Conservation (phyloP, 2,329 filamentous ascomycete species). For the Aspergillus sp. region DNA sequence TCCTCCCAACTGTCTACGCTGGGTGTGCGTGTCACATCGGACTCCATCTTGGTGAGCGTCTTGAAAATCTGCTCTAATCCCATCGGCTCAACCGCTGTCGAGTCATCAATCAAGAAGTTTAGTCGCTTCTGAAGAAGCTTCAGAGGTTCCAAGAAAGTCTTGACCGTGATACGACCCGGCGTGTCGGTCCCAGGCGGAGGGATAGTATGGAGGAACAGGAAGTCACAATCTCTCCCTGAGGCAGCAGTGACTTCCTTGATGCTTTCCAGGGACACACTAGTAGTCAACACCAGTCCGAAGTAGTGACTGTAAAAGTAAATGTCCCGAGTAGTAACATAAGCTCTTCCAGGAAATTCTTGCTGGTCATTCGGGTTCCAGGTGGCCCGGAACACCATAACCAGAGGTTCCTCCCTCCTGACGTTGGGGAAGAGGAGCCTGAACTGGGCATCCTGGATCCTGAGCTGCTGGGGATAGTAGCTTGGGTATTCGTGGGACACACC, state of each 20-base stretch:
- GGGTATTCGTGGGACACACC: conserved; percentile 59
- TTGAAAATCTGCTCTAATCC: conserved; percentile 69
- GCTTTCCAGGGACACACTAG: conserved; percentile 69
- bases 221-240: conserved; percentile 88
- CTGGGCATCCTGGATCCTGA: conserved; percentile 85
- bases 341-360: conserved; percentile 76
- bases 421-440: conserved; percentile 89
- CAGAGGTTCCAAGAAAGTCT: conserved; percentile 87
- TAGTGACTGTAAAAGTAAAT: conserved; percentile 98
- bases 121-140: conserved; percentile 77
- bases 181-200: conserved; percentile 61
- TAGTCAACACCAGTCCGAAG: conserved; percentile 83
- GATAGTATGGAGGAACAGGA: conserved; percentile 79
- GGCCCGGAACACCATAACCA: conserved; percentile 88
- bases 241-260: conserved; percentile 89
- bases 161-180: conserved; percentile 77
- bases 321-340: conserved; percentile 82
- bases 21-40: conserved; percentile 61
- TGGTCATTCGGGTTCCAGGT: conserved; percentile 79
- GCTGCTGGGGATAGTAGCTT: conserved; percentile 73
- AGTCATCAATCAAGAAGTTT: conserved; percentile 80
- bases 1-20: conserved; percentile 93
- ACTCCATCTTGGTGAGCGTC: conserved; percentile 72
- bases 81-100: conserved; percentile 69
- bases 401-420: conserved; percentile 72